Conservation (phyloP, 257 asterid genomes). For the Pogostemon cablin region DNA sequence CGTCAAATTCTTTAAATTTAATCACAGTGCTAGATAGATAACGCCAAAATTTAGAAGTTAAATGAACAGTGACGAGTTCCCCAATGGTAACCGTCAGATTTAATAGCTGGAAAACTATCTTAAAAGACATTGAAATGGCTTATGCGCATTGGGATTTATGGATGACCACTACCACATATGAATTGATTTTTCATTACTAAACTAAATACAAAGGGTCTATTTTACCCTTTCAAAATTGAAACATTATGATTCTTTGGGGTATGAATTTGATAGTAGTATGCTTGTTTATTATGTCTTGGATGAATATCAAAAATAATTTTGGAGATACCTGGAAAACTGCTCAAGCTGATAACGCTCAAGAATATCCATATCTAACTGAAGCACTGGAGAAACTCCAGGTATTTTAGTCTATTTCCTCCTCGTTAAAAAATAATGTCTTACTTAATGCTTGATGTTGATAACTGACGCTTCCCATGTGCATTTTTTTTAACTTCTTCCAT, state of each 20-base stretch:
- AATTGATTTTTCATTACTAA: constrained; percentile 87
- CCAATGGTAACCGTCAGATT: no score
- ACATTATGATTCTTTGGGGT: neutral
- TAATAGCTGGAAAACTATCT: no score
- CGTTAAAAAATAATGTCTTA: neutral
- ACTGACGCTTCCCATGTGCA: no score
- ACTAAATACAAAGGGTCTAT: constrained; percentile 52
- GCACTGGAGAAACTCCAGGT: constrained; percentile 68
- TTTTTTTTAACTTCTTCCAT: no score
- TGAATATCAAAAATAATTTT: constrained; percentile 75
- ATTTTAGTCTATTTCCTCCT: constrained; percentile 18
- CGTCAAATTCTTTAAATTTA: no score
- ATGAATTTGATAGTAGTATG: neutral
- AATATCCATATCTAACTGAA: constrained; percentile 79
- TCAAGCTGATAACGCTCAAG: constrained; percentile 64
- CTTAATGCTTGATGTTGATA: neutral
- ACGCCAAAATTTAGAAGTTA: no score
- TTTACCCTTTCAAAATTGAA: neutral
- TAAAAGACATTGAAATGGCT: constrained; percentile 54
- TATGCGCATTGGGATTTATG: constrained; percentile 86
- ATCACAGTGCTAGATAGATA: no score
- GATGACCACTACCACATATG: constrained; percentile 93
- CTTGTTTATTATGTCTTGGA: constrained; percentile 63
- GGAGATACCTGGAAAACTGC: constrained; percentile 81
- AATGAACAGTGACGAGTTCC: no score